Base-by-base conservation (phyloP, 2,329 filamentous ascomycete species). In the Clarireedia homoeocarpa region DNA sequence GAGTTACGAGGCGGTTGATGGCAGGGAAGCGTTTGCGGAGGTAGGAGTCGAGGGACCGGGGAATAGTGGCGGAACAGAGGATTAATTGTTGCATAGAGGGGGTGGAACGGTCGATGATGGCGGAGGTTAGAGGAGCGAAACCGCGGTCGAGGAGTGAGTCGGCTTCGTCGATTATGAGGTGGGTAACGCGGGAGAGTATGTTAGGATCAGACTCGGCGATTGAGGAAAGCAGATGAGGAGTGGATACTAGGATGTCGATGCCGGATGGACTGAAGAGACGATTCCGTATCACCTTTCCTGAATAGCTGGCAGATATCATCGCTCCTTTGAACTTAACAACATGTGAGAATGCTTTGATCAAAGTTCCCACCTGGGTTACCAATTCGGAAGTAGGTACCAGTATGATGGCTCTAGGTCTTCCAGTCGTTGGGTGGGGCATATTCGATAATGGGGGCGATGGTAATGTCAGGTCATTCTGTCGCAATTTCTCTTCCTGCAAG, bases 51-150 rank as follows among this genome's bases (percentile, higher is more conserved):
- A 99, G 81, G 63, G 88, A 89, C 61, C 86, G 83, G 2, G 95
- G 94, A 59, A 99, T 97, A 5, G 94, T 99, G 51, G 94, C 94
- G 3, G 92, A 97, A 76, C 94, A 99, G 61, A 97, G 82, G 48
- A 99, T 79, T 24, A 99, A 78, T 69, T 96, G 89, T 67, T 89
- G 83, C 48, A 97, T 74, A 0, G 90, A 94, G 0, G 92, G 90
- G 6, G 84, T 80, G 1, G 86, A 82, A 57, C 88, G 86, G 66
- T 95, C 89, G 61, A 99, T 80, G 62, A 99, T 89, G 55, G 82
- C 80, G 10, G 83, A 87, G 0, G 94, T 97, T 24, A 86, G 84
- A 1, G 89, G 85, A 4, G 88, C 81, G 74, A 99, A 99, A 58
- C 90, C 95, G 57, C 91, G 88, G 73, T 99, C 95, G 63, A 99